Conservation (phyloP, 2,329 filamentous ascomycete genomes). For the Dendryphion nanum region DNA sequence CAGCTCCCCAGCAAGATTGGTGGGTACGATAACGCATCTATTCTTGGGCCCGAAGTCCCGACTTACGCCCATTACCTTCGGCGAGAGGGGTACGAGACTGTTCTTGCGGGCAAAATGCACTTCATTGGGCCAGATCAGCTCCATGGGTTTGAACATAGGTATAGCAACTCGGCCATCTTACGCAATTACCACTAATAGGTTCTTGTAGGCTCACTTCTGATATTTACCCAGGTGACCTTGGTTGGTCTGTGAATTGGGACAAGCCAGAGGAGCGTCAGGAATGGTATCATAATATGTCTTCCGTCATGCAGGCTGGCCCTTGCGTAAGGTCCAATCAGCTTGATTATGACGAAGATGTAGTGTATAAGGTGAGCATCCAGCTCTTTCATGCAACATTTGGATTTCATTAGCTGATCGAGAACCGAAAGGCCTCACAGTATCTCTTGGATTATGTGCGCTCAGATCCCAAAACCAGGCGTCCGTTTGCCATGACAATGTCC, state of each 20-base stretch:
- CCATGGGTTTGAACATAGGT: slow-evolving; percentile 80
- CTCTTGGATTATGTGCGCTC: slow-evolving; percentile 88
- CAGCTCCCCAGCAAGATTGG: slow-evolving; percentile 89
- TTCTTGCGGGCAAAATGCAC: slow-evolving; percentile 94
- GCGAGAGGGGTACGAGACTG: slow-evolving; percentile 81
- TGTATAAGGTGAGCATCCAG: slow-evolving; percentile 62
- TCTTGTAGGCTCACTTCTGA: slow-evolving; percentile 74
- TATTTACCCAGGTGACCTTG: slow-evolving; percentile 92
- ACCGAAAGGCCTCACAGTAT: slow-evolving; percentile 68
- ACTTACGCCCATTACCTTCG: slow-evolving; percentile 93
- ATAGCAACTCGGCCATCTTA: not conserved
- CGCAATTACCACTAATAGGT: slow-evolving; percentile 2
- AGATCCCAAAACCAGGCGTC: slow-evolving; percentile 64
- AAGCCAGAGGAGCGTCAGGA: slow-evolving; percentile 79
- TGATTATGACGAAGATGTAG: slow-evolving; percentile 94
- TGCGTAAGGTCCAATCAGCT: slow-evolving; percentile 92
- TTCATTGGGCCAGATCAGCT: slow-evolving; percentile 88
- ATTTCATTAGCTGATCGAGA: too few relatives aligned
- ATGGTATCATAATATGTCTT: slow-evolving; percentile 94
- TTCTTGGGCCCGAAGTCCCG: slow-evolving; percentile 78
- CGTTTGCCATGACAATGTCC: slow-evolving; percentile 87
- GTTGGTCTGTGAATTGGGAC: slow-evolving; percentile 96
- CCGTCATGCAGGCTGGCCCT: slow-evolving; percentile 83
- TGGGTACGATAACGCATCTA: slow-evolving; percentile 86
- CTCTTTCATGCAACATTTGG: slow-evolving; percentile 2